Base-by-base conservation (phyloP, 106 monocot genomes). In the Apostasia shenzhenica region DNA sequence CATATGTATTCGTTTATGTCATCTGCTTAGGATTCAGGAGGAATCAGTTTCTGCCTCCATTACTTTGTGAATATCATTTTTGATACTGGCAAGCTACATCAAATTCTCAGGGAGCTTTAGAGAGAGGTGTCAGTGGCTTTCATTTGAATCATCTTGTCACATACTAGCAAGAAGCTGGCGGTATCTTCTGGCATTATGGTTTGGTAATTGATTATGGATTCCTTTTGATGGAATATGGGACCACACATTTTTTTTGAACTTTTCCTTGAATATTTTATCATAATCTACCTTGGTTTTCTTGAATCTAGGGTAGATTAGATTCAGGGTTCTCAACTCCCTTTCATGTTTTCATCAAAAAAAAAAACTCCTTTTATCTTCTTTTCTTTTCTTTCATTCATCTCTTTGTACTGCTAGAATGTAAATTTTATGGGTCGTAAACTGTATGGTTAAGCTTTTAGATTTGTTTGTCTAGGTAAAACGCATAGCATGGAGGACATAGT, bases 171-270 rank as follows among this genome's bases (percentile, higher is more conserved):
- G 78, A 90, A 72, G 71, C 50, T 94, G 46, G 94, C 94, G 8
- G 7, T 79, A 42, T 87, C 94, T 39, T 90, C 94, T 8, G 90
- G 90, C 9, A 42, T 94, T 10, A 94, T 94, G 94, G 84, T 94
- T 51, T 90, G 90, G 90, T 94, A 65, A 79, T 83, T 72, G 11
- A 10, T 65, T 53, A 59, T 56, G 10, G 14, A 2, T 57, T 6
- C 0, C 38, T 57, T 46, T 64, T 13, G 12, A 8, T 54, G 2
- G 9, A 54, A 2, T 54, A 54, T 54, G 54, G 2, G 2, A 11
- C 13, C 54, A 2, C 26, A 26, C 26, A 26, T 57, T 14, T 2
- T 37, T 1, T 2, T 57, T 57, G 26, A 57, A 57, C n/a, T 1
- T 14, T 14, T 57, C 3, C 57, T 57, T 57, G 57, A 14, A 57